Base-by-base conservation (phyloP, 2,329 filamentous ascomycete genomes). In the Calcarisporium arbuscula region DNA sequence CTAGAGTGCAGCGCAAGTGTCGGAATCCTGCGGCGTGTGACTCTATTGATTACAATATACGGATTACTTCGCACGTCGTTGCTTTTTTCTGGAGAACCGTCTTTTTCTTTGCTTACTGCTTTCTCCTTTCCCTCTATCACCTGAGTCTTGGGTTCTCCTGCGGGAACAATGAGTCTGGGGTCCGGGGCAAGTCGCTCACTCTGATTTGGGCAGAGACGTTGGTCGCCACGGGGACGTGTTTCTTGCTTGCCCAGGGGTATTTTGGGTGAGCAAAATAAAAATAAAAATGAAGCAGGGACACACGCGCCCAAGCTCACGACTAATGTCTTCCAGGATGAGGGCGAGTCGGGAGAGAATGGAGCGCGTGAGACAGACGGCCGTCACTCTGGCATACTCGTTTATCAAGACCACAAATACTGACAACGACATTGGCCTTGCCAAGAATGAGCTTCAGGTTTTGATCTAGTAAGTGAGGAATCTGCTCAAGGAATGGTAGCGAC, bases 301-400 rank as follows among this genome's bases (percentile, higher is more conserved):
- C n/a, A n/a, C n/a, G n/a, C n/a, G n/a, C n/a, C n/a, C n/a, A n/a
- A n/a, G n/a, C n/a, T n/a, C n/a, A n/a, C n/a, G n/a, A n/a, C 28
- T 23, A n/a, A 42, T 15, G 4, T 3, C 10, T 11, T 20, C 4
- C 17, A 53, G 48, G 8, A 25, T 42, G 8, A 41, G 49, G 25
- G 35, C 28, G 2, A 33, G 46, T 4, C 39, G 51, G 19, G 47
- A 52, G 15, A 38, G 37, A 8, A 47, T 52, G 45, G 50, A 49
- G 30, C 25, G 35, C 19, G 27, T 40, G 7, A 30, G 19, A 23
- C 46, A 52, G 9, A 34, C 36, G 6, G 21, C 37, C 7, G 30
- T 39, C 15, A 46, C 42, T 4, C 23, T 49, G 28, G 45, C 47
- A 5, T 48, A 46, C 32, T 39, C 41, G 2, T 35, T 54, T 19